A percentile compares a stretch with the other conserved stretches of the same genome.
These are phyloP conservation scores for Chionographis japonica DNA, from an alignment of 106 monocot species.

Conservation along the genomic window DNA sequence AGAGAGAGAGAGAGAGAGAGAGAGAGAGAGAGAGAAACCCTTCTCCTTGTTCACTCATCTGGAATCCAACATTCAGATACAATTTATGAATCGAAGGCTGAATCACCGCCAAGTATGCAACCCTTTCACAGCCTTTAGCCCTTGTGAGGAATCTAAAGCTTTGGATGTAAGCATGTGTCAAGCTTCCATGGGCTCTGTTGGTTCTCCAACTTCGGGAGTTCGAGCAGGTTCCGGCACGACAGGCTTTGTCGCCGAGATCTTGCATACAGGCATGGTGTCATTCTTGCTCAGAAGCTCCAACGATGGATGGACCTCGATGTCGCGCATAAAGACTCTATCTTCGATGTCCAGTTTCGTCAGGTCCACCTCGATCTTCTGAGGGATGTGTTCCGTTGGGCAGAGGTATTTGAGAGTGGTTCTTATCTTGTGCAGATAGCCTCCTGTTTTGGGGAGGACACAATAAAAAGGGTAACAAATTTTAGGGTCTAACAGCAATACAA, in stretches of 20 bases:
- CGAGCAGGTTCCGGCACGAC: conserved; percentile 4
- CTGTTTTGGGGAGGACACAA: conserved; percentile 21
- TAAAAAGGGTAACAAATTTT: neutral
- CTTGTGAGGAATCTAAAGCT: neutral
- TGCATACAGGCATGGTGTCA: conserved; percentile 42
- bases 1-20: too few species aligned
- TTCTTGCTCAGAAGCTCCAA: conserved; percentile 62
- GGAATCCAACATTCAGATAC: too few species aligned
- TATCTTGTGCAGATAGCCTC: conserved; percentile 79
- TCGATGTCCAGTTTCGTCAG: conserved; percentile 68
- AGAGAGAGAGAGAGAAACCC: too few species aligned
- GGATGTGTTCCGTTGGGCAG: conserved; percentile 69
- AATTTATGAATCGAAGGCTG: too few species aligned
- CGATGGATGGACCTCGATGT: conserved; percentile 56
- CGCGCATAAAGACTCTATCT: conserved; percentile 50
- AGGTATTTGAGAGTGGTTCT: conserved; percentile 60
- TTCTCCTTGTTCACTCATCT: too few species aligned
- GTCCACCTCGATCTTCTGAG: conserved; percentile 79
- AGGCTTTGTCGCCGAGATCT: conserved; percentile 48
- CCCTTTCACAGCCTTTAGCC: too few species aligned
- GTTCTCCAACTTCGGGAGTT: conserved; percentile 2
- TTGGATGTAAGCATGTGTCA: neutral
- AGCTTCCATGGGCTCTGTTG: neutral
- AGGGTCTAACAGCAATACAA: too few species aligned
- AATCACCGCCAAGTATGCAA: too few species aligned